Evolutionary conservation across 345 rosid genomes (phyloP).

Genomic region (Eucalyptus curtisii): DNA sequence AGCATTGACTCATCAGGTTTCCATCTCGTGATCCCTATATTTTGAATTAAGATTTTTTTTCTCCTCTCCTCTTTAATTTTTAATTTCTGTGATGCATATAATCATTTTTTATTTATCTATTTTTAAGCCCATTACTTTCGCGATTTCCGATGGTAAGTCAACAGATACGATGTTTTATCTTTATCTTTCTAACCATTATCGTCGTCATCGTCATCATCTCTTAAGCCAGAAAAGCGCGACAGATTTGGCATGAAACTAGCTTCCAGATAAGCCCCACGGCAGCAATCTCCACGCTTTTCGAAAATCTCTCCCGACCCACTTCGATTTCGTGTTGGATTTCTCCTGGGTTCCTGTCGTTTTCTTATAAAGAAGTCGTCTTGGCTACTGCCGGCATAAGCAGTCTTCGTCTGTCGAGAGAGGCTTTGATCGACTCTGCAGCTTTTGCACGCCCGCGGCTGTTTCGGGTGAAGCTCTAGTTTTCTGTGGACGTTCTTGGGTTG

Average conservation of each 20-base stretch:
- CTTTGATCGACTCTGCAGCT: background rate
- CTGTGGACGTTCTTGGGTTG: background rate
- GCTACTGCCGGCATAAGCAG: background rate
- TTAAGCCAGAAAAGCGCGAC: background rate
- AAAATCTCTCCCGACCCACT: background rate
- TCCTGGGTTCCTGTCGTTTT: background rate
- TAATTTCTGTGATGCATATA: background rate
- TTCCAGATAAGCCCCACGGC: background rate
- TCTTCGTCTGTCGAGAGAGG: background rate
- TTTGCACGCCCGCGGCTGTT: background rate
- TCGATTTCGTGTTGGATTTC: background rate
- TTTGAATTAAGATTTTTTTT: too few relatives aligned
- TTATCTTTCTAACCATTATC: background rate
- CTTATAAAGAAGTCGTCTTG: background rate
- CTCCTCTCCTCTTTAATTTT: background rate
- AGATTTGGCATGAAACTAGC: background rate
- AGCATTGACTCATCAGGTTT: background rate
- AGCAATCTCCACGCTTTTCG: background rate
- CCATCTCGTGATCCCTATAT: background rate
- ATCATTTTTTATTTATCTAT: background rate
- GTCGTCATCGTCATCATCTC: background rate
- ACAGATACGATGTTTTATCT: background rate
- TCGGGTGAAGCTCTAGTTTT: background rate
- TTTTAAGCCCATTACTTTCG: background rate
- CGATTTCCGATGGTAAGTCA: background rate